Evolutionary conservation across 108 stramenopile genomes (phyloP), one percentile per base, ranked within the genome.

Genomic region (Cafeteria roenbergensis): DNA sequence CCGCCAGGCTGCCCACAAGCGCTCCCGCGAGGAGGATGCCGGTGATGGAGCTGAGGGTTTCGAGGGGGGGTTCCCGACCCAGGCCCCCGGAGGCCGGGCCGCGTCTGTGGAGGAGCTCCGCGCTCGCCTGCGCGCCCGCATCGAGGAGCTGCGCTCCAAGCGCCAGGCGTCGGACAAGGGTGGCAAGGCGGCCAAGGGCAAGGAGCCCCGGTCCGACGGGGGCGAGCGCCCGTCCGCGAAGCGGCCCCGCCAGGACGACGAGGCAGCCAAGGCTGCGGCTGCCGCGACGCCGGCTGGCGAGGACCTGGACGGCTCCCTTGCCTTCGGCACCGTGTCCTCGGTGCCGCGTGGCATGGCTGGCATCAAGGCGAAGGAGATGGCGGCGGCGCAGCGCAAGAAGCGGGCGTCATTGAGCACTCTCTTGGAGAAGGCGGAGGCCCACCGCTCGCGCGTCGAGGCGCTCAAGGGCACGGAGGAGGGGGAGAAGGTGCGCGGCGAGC

Each of bases 141-240:
- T 57, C 32, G 56, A 4, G 8, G 56, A 57, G 8, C 29, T 30
- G 56, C 4, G 14, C 9, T 9, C 8, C 31, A 12, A 14, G 8
- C 56, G 56, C 32, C 31, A 33, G 14, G 56, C 56, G n/a, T 48
- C 42, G 12, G 58, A 77, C 55, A 71, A 76, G 38, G 50, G 34
- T 42, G 51, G 75, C 24, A 62, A 77, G 21, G 71, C 73, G 1
- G 72, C 76, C 22, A 76, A 77, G 74, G 78, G 76, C n/a, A 62
- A 69, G 50, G 76, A 78, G 68, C 12, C 12, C 42, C 6, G n/a
- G n/a, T n/a, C n/a, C n/a, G n/a, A n/a, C n/a, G n/a, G n/a, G n/a
- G n/a, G n/a, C n/a, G n/a, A n/a, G n/a, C n/a, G n/a, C n/a, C n/a
- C n/a, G n/a, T n/a, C n/a, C n/a, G n/a, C n/a, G n/a, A n/a, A n/a